phyloP scores from a whole-genome alignment of 106 monocot species.

The Platanthera zijinensis region DNA sequence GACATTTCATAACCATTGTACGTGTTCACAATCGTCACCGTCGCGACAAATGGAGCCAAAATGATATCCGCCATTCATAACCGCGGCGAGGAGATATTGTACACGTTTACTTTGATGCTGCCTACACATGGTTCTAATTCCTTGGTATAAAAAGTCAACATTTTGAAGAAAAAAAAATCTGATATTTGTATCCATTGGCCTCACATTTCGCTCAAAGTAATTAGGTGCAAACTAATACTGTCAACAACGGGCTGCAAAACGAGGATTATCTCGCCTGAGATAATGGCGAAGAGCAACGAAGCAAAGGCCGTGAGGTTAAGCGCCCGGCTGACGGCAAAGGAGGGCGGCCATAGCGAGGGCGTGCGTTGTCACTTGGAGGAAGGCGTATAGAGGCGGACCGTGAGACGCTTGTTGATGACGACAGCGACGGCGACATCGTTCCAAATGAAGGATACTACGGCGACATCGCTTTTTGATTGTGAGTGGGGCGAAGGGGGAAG shows the following conservation, averaged over 20 bases:
- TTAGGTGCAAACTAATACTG: neutral
- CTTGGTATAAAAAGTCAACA: too few relatives aligned
- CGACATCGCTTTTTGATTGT: too few relatives aligned
- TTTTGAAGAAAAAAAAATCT: too few relatives aligned
- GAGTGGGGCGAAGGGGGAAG: slow-evolving; percentile 15
- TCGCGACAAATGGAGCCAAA: too few relatives aligned
- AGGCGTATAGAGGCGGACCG: slow-evolving; percentile 11
- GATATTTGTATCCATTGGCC: too few relatives aligned
- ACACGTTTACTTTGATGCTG: too few relatives aligned
- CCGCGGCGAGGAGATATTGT: too few relatives aligned
- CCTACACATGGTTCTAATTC: too few relatives aligned
- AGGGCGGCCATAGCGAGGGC: slow-evolving; percentile 27
- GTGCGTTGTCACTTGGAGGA: slow-evolving; percentile 9
- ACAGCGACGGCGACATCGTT: neutral
- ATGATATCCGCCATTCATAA: too few relatives aligned
- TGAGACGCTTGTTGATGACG: slow-evolving; percentile 17
- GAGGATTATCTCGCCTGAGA: slow-evolving; percentile 36
- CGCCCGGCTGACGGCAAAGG: slow-evolving; percentile 10
- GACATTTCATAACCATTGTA: too few relatives aligned
- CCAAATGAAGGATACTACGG: slow-evolving; percentile 12
- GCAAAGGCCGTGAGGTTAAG: slow-evolving; percentile 17
- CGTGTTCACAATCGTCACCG: too few relatives aligned
- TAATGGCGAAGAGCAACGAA: slow-evolving; percentile 18
- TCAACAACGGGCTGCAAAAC: slow-evolving; percentile 42
- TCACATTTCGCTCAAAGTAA: too few relatives aligned